phyloP scores from a whole-genome alignment of 257 asterid species.

The Ophiorrhiza pumila region DNA sequence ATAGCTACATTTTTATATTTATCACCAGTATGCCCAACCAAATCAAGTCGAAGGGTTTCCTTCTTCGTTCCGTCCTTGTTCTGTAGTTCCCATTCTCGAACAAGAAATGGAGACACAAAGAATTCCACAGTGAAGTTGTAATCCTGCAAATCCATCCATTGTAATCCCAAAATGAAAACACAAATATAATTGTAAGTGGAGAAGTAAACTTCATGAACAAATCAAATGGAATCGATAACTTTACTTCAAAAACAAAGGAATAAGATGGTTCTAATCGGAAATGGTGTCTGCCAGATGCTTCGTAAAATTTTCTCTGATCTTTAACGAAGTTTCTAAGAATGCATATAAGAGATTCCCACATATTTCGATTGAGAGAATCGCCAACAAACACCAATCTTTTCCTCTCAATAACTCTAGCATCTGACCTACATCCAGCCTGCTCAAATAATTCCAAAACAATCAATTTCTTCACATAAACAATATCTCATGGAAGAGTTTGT shows the following conservation, averaged over 20 bases:
- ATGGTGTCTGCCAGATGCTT: constrained; percentile 52
- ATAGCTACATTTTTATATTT: constrained; percentile 54
- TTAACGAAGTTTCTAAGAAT: constrained; percentile 49
- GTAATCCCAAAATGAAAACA: neutral
- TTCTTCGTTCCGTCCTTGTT: constrained; percentile 42
- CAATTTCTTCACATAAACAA: neutral
- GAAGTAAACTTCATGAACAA: neutral
- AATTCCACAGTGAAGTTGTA: constrained; percentile 56
- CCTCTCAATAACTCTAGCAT: constrained; percentile 63
- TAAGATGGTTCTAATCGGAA: constrained; percentile 63
- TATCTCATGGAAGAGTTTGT: too few relatives aligned
- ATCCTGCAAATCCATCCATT: constrained; percentile 36
- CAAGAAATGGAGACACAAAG: constrained; percentile 66
- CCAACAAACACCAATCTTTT: constrained; percentile 67
- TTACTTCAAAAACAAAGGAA: constrained; percentile 57
- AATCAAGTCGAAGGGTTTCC: constrained; percentile 72
- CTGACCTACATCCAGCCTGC: constrained; percentile 54
- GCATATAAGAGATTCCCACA: constrained; percentile 82
- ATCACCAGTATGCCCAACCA: constrained; percentile 40
- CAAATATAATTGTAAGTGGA: neutral
- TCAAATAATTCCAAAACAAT: constrained; percentile 5
- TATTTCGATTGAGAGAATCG: constrained; percentile 73
- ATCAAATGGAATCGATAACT: neutral
- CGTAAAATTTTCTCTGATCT: constrained; percentile 59
- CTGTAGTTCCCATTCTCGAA: constrained; percentile 61